phyloP scores from a whole-genome alignment of 2,329 filamentous ascomycete species.

The Ilyonectria destructans region DNA sequence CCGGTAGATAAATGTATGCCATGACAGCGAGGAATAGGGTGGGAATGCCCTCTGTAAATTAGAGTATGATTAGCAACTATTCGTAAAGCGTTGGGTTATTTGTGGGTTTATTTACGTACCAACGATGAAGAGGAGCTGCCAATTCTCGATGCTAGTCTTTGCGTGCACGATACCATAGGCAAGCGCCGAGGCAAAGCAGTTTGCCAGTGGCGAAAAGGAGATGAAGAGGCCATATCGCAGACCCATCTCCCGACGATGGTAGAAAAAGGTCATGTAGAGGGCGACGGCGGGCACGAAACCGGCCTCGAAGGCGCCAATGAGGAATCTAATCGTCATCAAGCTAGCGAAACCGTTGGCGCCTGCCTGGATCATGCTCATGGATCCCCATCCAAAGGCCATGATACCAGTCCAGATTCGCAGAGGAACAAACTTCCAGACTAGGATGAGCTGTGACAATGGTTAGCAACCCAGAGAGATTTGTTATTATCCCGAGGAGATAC shows the following conservation, averaged over 20 bases:
- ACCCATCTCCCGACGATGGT: conserved; percentile 73
- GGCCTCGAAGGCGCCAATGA: conserved; percentile 61
- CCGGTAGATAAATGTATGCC: conserved; percentile 70
- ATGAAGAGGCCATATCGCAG: conserved; percentile 81
- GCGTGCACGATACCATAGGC: conserved; percentile 77
- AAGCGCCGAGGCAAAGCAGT: conserved; percentile 77
- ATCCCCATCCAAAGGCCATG: conserved; percentile 32
- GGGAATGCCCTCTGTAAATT: conserved; percentile 68
- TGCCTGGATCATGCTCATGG: conserved; percentile 28
- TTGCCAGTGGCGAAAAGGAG: conserved; percentile 77
- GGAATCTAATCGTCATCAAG: conserved; percentile 23
- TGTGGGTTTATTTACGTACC: background rate
- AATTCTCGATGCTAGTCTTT: conserved; percentile 70
- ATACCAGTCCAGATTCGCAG: conserved; percentile 36
- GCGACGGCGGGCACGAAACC: conserved; percentile 61
- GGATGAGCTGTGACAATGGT: conserved; percentile 23
- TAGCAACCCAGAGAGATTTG: background rate
- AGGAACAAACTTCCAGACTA: conserved; percentile 41
- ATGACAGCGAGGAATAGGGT: conserved; percentile 69
- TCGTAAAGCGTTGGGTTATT: no score
- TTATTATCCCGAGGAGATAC: background rate
- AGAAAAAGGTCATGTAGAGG: conserved; percentile 64
- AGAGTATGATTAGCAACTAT: no score
- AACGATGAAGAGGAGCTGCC: conserved; percentile 64
- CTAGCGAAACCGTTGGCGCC: background rate